Base-by-base conservation (phyloP, 495 filamentous ascomycete genomes). In the Viridothelium virens region DNA sequence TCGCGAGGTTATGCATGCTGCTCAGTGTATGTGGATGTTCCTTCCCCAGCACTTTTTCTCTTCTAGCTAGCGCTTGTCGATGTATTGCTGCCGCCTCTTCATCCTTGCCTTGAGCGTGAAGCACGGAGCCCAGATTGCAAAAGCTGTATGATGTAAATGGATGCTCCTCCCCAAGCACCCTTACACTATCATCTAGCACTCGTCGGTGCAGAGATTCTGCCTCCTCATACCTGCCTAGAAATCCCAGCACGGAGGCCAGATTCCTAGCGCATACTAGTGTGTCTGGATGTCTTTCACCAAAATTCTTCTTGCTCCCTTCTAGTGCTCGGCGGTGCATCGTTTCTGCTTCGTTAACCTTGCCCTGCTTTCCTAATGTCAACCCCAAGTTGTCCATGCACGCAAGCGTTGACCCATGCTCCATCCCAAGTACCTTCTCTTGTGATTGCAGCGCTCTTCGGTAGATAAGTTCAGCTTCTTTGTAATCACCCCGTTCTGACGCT, bases 211-310 rank as follows among this genome's bases (percentile, higher is more conserved):
- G 39, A 34, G 47, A 16, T 38, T 38, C 38, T 4, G 38, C 38
- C 38, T 37, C 63, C 16, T 64, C 34, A 10, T 34, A 46, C 34
- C 41, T 10, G 9, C 33, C 33, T 64, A 59, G 63, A 14, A 4
- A 6, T 10, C 4, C 56, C 11, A n/a, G 34, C 18, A 16, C 5
- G 1, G 16, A 46, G 9, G 63, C 67, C 11, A 67, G 65, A 34
- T 63, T 63, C 36, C 46, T 50, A 12, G 63, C 50, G 34, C 50
- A 37, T 3, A 38, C 50, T 18, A 69, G 65, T 37, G 67, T 69
- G 33, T 56, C 5, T n/a, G 59, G 65, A 63, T 69, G 67, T 2
- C 67, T 65, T 46, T 2, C 2, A 33, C 67, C 67, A 14, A 69
- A 56, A 56, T 63, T 38, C 41, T 38, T 63, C 56, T 64, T 64